Conservation (phyloP, 768 basidiomycete species). For the Termitomyces sp. region DNA sequence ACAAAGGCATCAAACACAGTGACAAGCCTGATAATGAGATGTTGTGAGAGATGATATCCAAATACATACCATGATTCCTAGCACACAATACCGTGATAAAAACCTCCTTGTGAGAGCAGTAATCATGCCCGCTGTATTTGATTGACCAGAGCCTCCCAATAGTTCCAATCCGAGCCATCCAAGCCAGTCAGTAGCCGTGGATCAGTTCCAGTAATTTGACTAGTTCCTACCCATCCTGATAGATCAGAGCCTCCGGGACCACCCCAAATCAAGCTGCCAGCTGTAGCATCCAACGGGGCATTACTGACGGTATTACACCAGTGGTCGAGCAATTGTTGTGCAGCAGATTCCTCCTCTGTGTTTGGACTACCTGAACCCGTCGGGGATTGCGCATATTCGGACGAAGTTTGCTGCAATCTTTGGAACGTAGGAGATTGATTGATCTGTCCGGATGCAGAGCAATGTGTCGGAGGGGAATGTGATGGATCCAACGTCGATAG, state of each 20-base stretch:
- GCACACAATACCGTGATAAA: background rate
- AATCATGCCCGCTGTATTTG: slow-evolving; percentile 40
- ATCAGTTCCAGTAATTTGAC: slow-evolving; percentile 36
- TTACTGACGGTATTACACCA: slow-evolving; percentile 82
- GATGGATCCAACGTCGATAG: slow-evolving; percentile 18
- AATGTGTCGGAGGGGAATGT: slow-evolving; percentile 23
- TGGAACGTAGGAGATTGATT: slow-evolving; percentile 53
- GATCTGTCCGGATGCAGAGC: slow-evolving; percentile 19
- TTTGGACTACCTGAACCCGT: slow-evolving; percentile 65
- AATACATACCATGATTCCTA: background rate
- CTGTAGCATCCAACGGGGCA: slow-evolving; percentile 46
- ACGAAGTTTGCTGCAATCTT: slow-evolving; percentile 45
- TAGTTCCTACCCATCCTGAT: slow-evolving; percentile 50
- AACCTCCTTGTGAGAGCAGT: background rate
- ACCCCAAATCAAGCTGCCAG: slow-evolving; percentile 54
- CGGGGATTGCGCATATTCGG: slow-evolving; percentile 51
- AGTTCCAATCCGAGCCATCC: slow-evolving; percentile 69
- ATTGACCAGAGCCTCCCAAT: slow-evolving; percentile 78
- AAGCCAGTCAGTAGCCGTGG: slow-evolving; percentile 39
- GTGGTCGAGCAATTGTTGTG: slow-evolving; percentile 75
- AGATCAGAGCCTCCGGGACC: slow-evolving; percentile 52
- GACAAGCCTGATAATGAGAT: background rate
- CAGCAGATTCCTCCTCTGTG: slow-evolving; percentile 69
- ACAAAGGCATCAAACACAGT: background rate
- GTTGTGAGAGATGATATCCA: background rate